These are phyloP conservation scores for Dioszegia crocea DNA, from an alignment of 768 basidiomycete species.

Conservation along the genomic window DNA sequence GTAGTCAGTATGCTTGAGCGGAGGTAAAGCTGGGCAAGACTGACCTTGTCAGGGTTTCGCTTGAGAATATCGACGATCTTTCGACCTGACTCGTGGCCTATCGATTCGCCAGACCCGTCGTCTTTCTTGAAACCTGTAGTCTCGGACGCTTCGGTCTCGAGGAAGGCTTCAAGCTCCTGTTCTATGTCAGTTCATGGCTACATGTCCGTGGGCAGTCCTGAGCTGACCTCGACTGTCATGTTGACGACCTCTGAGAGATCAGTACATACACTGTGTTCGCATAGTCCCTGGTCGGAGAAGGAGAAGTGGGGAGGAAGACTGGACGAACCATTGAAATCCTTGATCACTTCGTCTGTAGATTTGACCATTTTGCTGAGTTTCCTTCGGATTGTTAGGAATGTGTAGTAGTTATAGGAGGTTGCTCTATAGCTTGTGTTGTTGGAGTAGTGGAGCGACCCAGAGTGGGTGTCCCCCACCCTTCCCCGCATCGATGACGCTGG, in stretches of 20 bases:
- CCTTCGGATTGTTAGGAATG: neutral
- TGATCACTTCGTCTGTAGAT: conserved; percentile 47
- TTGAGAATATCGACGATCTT: conserved; percentile 52
- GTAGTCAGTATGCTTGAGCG: neutral
- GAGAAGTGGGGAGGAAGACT: too few species aligned
- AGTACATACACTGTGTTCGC: too few species aligned
- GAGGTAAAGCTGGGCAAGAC: neutral
- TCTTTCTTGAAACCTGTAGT: conserved; percentile 45
- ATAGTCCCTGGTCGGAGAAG: too few species aligned
- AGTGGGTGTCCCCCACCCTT: too few species aligned
- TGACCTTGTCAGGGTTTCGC: conserved; percentile 49
- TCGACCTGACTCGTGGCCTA: conserved; percentile 48
- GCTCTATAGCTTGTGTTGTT: too few species aligned
- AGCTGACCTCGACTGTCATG: conserved; percentile 48
- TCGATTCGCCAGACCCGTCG: conserved; percentile 45
- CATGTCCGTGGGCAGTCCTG: neutral
- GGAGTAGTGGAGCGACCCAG: too few species aligned
- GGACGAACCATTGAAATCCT: conserved; percentile 47
- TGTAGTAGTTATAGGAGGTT: neutral
- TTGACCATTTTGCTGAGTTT: conserved; percentile 42
- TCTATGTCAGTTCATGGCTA: neutral
- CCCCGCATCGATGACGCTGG: too few species aligned
- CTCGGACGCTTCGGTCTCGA: conserved; percentile 46
- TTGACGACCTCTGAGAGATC: conserved; percentile 49
- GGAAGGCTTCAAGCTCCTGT: conserved; percentile 50